Conservation (phyloP, 2,329 filamentous ascomycete genomes). For the Xylaria sp. region DNA sequence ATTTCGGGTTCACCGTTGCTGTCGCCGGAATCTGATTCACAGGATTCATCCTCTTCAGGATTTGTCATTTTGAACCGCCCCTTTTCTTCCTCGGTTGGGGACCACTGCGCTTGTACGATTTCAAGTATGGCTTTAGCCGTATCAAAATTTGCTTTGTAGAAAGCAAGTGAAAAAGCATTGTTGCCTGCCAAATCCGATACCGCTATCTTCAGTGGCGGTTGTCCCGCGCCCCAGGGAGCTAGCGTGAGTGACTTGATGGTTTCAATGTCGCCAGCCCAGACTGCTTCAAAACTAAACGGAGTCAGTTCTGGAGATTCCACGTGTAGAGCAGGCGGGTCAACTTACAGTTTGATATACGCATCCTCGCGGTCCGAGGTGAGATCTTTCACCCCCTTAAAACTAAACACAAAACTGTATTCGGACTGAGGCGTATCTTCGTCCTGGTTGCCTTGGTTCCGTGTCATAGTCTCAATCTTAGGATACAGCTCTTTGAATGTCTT, state of each 20-base stretch:
- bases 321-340: constrained; percentile 30
- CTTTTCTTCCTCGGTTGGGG: constrained; percentile 63
- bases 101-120: constrained; percentile 76
- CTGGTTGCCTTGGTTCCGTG: constrained; percentile 8
- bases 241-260: constrained; percentile 74
- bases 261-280: constrained; percentile 75
- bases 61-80: constrained; percentile 61
- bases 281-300: constrained; percentile 71
- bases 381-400: constrained; percentile 64
- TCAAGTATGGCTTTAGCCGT: constrained; percentile 74
- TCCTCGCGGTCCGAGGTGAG: constrained; percentile 64
- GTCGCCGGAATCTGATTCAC: constrained; percentile 52
- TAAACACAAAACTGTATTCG: constrained; percentile 62
- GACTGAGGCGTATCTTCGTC: constrained; percentile 41
- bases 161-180: constrained; percentile 74
- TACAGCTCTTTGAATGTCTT: constrained; percentile 75
- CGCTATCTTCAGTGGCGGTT: constrained; percentile 72
- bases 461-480: constrained; percentile 59
- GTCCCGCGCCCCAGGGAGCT: constrained; percentile 65
- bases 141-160: constrained; percentile 71
- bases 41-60: constrained; percentile 49
- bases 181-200: constrained; percentile 63
- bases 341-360: constrained; percentile 73
- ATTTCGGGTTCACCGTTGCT: constrained; percentile 57
- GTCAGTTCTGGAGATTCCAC: constrained; percentile 39